Base-by-base conservation (phyloP, 1,284 basidiomycete genomes). In the Trichosporon sp. region DNA sequence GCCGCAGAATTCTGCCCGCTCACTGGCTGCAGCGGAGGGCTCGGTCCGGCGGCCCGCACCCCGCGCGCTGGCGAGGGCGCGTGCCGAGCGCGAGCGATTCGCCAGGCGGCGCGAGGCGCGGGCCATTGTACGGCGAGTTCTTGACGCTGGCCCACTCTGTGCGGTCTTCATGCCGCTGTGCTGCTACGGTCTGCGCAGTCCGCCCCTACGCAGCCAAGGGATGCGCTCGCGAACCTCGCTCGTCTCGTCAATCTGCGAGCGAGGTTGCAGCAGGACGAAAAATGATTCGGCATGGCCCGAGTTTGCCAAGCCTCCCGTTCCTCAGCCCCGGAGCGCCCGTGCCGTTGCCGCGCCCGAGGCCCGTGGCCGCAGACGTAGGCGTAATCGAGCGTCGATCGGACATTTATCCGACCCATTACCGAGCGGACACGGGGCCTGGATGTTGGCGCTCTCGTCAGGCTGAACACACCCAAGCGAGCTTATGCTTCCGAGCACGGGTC, bases 321-420 rank as follows among this genome's bases (percentile, higher is more conserved):
- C 7, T 42, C 18, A 42, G 15, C 7, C 18, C 2, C 38, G 38
- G 38, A 15, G 38, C 38, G n/a, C 38, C 47, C 47, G 47, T 51
- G 47, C 47, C 47, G 47, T n/a, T 8, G 21, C 47, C 47, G 21
- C 47, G 23, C 21, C 11, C 9, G 7, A 21, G n/a, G n/a, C 8
- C 18, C 47, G 34, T 51, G 47, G n/a, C 44, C 8, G 21, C 6
- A 47, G n/a, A 23, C 47, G 47, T 25, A 51, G 38, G 8, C 47
- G 42, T 51, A 51, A 60, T 60, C 56, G 56, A 60, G 12, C 31
- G 29, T 60, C 56, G 56, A 60, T 60, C 56, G 56, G 56, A 21
- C 15, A 60, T 60, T 60, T 60, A 60, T 60, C 56, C 56, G 29
- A 60, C 56, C 56, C 29, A 60, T 60, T 60, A n/a, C 56, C 56